These are phyloP conservation scores for Asterochloris sp. DNA, from an alignment of 139 green algal species.

Conservation along the genomic window DNA sequence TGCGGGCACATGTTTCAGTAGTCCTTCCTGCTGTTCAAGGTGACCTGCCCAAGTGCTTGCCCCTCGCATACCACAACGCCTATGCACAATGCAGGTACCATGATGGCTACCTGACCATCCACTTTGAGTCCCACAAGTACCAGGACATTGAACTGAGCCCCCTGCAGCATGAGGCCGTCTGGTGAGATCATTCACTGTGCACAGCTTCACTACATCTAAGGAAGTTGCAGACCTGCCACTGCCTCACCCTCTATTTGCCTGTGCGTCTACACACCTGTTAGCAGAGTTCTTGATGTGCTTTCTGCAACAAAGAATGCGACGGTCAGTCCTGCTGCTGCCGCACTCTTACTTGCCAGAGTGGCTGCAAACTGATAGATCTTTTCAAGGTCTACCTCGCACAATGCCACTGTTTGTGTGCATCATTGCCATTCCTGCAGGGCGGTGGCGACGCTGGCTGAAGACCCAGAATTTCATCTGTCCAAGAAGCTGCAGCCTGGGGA, in stretches of 20 bases:
- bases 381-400: too few relatives aligned
- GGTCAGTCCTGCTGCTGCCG: too few relatives aligned
- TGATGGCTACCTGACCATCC: constrained; percentile 31
- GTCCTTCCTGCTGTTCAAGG: too few relatives aligned
- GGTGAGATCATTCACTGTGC: neutral
- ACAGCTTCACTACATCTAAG: too few relatives aligned
- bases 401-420: too few relatives aligned
- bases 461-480: constrained; percentile 25
- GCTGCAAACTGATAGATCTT: too few relatives aligned
- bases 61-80: neutral
- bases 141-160: constrained; percentile 20
- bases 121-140: constrained; percentile 16
- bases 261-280: too few relatives aligned
- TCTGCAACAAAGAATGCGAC: too few relatives aligned
- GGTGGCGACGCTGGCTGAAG: constrained; percentile 24
- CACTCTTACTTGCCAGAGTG: too few relatives aligned
- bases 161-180: constrained; percentile 29
- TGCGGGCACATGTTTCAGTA: too few relatives aligned
- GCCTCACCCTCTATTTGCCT: neutral
- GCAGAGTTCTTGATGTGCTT: too few relatives aligned
- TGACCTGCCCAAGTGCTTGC: too few relatives aligned
- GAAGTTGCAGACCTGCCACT: neutral
- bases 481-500: constrained; percentile 27
- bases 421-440: constrained; percentile 8
- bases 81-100: constrained; percentile 17